These are phyloP conservation scores for Trichoderma citrinoviride DNA, from an alignment of 2,329 filamentous ascomycete genomes.

Conservation along the genomic window DNA sequence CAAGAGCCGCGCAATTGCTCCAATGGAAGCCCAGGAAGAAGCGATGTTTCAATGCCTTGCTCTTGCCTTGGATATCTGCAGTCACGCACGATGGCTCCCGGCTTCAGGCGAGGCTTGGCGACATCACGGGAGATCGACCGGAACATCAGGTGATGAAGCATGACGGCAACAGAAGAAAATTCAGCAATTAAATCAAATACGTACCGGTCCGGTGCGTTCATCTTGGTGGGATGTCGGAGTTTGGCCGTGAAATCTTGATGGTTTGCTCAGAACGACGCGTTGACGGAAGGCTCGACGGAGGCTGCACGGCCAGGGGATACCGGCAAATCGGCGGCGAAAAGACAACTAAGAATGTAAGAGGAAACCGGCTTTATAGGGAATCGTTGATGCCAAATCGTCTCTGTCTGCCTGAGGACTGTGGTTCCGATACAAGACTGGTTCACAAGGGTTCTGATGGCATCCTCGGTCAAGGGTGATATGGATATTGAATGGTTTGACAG, in stretches of 20 bases:
- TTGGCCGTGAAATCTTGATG: neutral
- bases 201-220: constrained; percentile 59
- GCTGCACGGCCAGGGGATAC: neutral
- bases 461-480: constrained; percentile 5
- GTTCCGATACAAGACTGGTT: neutral
- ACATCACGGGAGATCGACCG: neutral
- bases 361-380: neutral
- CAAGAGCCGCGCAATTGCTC: neutral
- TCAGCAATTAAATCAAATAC: constrained; percentile 26
- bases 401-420: constrained; percentile 21
- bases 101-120: neutral
- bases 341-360: neutral
- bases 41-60: neutral
- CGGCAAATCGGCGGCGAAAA: neutral
- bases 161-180: neutral
- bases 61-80: neutral
- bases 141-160: neutral
- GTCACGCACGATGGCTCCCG: neutral
- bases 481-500: constrained; percentile 3
- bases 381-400: neutral
- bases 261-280: neutral
- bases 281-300: neutral
- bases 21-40: neutral
- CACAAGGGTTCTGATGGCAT: constrained; percentile 15
- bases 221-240: constrained; percentile 31